Base-by-base conservation (phyloP, 306 rosid species). In the Coriaria nepalensis region DNA sequence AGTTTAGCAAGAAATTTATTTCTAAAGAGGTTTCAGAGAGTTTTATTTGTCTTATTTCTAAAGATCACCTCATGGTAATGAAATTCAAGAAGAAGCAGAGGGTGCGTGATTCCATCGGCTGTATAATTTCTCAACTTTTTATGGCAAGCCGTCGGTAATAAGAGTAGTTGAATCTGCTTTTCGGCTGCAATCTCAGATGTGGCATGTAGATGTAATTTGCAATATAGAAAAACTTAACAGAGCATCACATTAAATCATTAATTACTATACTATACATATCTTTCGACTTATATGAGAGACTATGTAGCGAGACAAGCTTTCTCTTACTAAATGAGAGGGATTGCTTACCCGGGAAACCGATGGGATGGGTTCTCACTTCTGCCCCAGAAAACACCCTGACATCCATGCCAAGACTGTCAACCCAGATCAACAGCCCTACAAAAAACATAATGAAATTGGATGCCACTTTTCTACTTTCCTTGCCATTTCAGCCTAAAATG, bases 321-420 rank as follows among this genome's bases (percentile, higher is more conserved):
- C 29, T 20, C 29, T 20, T 3, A 20, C 29, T 20, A 20, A 3
- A 20, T 1, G 29, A 20, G 29, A 20, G 29, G 35, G 15, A 37
- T 45, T 46, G 56, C 88, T 70, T 55, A 88, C 97, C 71, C 69
- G 78, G 95, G 83, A 77, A 88, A 88, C 43, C 95, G 93, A 56
- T 68, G 78, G 43, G 93, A 56, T 68, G 78, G 43, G 93, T 88
- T 57, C 72, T 79, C 34, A 88, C 79, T 68, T 84, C 87, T 53
- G 57, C 50, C 52, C 93, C 95, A 2, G 70, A 63, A 41, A 68
- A 67, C 50, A 84, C 71, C 66, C 97, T 76, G 50, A 84, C 84
- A 67, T 88, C 95, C 77, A 88, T 52, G 61, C 97, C 97, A 53
- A 88, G 86, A 64, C 90, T 73, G 74, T 88, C 97, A 45, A 88